These are phyloP conservation scores for Fusarium temperatum DNA, from an alignment of 2,329 filamentous ascomycete genomes.

Conservation along the genomic window DNA sequence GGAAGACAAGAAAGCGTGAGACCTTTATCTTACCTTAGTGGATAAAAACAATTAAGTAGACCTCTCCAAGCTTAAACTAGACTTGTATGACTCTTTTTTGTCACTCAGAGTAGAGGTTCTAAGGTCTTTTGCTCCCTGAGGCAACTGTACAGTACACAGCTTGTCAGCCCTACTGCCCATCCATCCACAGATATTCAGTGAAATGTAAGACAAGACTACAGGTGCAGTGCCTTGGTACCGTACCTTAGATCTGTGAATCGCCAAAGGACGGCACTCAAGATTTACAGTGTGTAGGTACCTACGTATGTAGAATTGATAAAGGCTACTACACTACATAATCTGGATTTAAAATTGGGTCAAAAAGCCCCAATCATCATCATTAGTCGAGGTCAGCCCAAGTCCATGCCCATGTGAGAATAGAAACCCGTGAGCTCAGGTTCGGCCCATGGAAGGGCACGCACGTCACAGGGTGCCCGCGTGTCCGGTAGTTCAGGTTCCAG, in stretches of 20 bases:
- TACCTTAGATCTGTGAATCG: neutral
- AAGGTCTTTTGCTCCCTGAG: neutral
- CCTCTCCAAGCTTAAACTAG: neutral
- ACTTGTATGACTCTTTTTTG: neutral
- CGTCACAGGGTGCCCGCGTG: slow-evolving; percentile 26
- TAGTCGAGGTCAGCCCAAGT: slow-evolving; percentile 1
- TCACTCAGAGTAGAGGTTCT: neutral
- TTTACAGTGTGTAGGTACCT: neutral
- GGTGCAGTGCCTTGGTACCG: neutral
- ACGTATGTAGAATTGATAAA: neutral
- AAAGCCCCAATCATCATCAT: neutral
- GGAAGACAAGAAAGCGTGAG: neutral
- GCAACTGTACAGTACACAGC: neutral
- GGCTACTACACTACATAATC: neutral
- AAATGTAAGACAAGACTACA: neutral
- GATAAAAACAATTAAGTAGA: neutral
- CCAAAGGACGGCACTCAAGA: neutral
- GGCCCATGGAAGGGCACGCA: slow-evolving; percentile 5
- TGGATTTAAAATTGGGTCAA: neutral
- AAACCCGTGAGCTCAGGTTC: neutral
- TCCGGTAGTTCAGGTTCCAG: slow-evolving; percentile 33
- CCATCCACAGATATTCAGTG: neutral
- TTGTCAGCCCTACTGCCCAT: slow-evolving; percentile 10
- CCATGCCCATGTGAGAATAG: slow-evolving; percentile 23
- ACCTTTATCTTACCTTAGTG: neutral